phyloP scores from a whole-genome alignment of 108 stramenopile species.

The Aureococcus anophagefferens region DNA sequence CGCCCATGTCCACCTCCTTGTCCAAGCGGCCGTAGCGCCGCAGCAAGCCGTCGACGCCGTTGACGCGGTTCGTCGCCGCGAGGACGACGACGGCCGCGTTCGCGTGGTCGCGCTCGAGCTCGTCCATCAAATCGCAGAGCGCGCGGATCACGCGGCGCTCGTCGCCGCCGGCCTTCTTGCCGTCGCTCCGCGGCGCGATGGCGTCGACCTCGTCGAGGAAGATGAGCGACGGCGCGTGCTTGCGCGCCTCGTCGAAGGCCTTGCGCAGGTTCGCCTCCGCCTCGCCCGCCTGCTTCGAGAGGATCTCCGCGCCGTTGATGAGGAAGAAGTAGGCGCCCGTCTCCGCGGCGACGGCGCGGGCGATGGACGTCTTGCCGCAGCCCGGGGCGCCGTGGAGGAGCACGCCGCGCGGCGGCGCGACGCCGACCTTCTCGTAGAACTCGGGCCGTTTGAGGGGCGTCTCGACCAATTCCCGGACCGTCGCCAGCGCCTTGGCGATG shows the following conservation, averaged over 20 bases:
- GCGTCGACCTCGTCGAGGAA: conserved; percentile 99
- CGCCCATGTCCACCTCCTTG: conserved; percentile 82
- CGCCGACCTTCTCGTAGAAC: conserved; percentile 84
- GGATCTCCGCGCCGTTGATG: conserved; percentile 96
- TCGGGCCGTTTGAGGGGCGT: conserved; percentile 92
- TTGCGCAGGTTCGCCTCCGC: conserved; percentile 69
- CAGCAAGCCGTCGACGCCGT: conserved; percentile 82
- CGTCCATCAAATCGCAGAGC: conserved; percentile 88
- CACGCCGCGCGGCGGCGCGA: conserved; percentile 88
- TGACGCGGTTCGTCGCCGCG: conserved; percentile 87
- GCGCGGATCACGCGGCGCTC: conserved; percentile 95
- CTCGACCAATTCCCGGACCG: conserved; percentile 91
- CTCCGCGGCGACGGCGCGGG: conserved; percentile 85
- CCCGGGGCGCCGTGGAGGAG: conserved; percentile 91
- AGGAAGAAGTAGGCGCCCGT: conserved; percentile 90
- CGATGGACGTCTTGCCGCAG: conserved; percentile 93
- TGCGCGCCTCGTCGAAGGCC: conserved; percentile 44
- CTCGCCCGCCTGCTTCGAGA: conserved; percentile 90
- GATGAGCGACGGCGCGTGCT: conserved; percentile 68
- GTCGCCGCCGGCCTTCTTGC: conserved; percentile 77
- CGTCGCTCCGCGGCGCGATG: conserved; percentile 88
- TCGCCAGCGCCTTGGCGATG: conserved; percentile 83
- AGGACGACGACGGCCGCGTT: conserved; percentile 86
- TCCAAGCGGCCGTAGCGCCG: conserved; percentile 95
- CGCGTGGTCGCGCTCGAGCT: conserved; percentile 30